These are phyloP conservation scores for Ganoderma boninense DNA, from an alignment of 1,284 basidiomycete genomes.

Conservation along the genomic window DNA sequence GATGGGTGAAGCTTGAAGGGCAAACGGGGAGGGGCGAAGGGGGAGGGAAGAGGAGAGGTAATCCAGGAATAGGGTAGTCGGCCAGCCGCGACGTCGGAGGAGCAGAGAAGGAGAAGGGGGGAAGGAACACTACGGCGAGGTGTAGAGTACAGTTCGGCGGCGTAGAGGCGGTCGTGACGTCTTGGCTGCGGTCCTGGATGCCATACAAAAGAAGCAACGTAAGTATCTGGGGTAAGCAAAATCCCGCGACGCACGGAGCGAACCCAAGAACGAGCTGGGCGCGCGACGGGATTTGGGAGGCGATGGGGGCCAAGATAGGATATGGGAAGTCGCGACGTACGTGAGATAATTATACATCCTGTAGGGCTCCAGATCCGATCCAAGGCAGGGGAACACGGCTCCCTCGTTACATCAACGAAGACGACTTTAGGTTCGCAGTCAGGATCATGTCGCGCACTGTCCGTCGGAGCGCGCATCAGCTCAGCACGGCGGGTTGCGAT, in stretches of 20 bases:
- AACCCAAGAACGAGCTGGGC: not conserved
- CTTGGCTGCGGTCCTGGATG: slow-evolving; percentile 3
- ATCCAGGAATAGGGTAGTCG: not conserved
- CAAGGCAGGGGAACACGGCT: slow-evolving; percentile 2
- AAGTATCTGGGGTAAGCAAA: not conserved
- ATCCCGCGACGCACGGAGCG: not conserved
- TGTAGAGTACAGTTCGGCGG: not conserved
- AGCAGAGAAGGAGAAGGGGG: no score
- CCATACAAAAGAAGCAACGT: not conserved
- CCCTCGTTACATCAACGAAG: slow-evolving; percentile 39
- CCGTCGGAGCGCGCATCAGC: not conserved
- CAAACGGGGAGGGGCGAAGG: no score
- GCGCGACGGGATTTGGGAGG: not conserved
- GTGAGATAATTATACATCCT: slow-evolving; percentile 9
- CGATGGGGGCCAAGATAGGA: not conserved
- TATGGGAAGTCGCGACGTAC: not conserved
- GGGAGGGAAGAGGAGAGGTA: not conserved
- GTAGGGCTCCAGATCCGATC: slow-evolving; percentile 6
- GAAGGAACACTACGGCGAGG: not conserved
- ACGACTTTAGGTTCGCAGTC: slow-evolving; percentile 48
- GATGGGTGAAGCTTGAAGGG: not conserved
- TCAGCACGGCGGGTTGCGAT: not conserved
- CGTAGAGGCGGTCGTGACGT: slow-evolving; percentile 1
- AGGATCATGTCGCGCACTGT: slow-evolving; percentile 55
- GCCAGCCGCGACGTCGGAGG: not conserved